Conservation (phyloP, 345 rosid species). For the Citrus unshiu region DNA sequence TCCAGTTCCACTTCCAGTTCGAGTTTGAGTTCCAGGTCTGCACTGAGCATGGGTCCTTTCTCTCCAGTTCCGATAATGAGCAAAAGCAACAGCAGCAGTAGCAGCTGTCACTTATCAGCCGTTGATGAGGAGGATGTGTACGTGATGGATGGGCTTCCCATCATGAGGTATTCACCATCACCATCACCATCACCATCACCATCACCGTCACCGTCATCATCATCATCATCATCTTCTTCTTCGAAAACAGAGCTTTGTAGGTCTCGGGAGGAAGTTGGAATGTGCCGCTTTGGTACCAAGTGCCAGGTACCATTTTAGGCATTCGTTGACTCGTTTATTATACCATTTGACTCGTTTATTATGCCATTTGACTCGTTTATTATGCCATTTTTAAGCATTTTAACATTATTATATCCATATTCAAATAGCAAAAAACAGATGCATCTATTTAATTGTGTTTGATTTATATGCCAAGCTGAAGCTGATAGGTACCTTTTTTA, state of each 20-base stretch:
- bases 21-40: not conserved
- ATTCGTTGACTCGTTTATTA: not conserved
- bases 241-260: conserved; percentile 26
- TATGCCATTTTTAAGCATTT: not conserved
- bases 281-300: conserved; percentile 34
- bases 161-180: conserved; percentile 13
- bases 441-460: too few species aligned
- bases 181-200: not conserved
- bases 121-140: conserved; percentile 48
- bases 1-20: conserved; percentile 24
- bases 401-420: too few species aligned
- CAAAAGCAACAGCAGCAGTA: not conserved
- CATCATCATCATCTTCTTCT: conserved; percentile 9
- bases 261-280: conserved; percentile 29
- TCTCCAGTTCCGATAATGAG: not conserved
- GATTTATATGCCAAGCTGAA: too few species aligned
- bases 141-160: conserved; percentile 63
- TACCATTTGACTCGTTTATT: not conserved
- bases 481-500: too few species aligned
- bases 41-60: not conserved
- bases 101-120: conserved; percentile 23
- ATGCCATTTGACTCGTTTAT: not conserved
- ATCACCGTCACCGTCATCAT: too few species aligned
- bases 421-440: not conserved
- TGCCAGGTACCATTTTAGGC: conserved; percentile 35